Conservation (phyloP, 2,329 filamentous ascomycete species). For the Colletotrichum tabaci region DNA sequence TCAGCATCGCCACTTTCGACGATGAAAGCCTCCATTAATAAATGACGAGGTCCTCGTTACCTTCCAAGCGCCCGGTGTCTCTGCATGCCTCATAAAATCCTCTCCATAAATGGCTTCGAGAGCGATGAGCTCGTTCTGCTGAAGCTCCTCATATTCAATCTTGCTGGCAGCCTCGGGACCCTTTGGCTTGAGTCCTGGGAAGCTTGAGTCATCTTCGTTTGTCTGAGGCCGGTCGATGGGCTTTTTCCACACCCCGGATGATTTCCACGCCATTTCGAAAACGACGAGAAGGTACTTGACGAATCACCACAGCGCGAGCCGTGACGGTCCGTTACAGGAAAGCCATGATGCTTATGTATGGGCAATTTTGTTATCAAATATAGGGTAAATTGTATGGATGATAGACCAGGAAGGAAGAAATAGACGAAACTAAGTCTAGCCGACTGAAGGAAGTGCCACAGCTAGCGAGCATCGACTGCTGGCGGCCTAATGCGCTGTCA, state of each 20-base stretch:
- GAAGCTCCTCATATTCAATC: constrained; percentile 84
- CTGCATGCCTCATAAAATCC: constrained; percentile 84
- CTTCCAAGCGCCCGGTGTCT: constrained; percentile 86
- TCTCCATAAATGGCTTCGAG: constrained; percentile 91
- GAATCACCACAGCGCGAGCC: constrained; percentile 67
- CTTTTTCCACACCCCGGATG: constrained; percentile 64
- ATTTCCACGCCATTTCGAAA: constrained; percentile 66
- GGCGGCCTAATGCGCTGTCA: constrained; percentile 39
- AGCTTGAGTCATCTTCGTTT: constrained; percentile 62
- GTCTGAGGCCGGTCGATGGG: constrained; percentile 57
- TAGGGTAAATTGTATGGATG: constrained; percentile 17
- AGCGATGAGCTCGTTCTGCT: constrained; percentile 89
- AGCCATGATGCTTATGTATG: constrained; percentile 56
- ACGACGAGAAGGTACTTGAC: constrained; percentile 45
- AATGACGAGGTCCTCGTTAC: constrained; percentile 58
- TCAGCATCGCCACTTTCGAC: constrained; percentile 29
- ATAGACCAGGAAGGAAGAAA: constrained; percentile 38
- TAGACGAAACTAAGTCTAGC: constrained; percentile 25
- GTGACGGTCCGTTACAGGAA: constrained; percentile 64
- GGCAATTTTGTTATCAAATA: constrained; percentile 26
- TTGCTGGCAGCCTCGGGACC: constrained; percentile 60
- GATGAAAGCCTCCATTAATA: constrained; percentile 27
- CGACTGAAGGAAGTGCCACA: constrained; percentile 25
- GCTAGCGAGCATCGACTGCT: constrained; percentile 15
- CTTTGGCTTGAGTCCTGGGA: constrained; percentile 65